Evolutionary conservation across 2,329 filamentous ascomycete species (phyloP).

Genomic region (Neocatenulostroma microsporum): DNA sequence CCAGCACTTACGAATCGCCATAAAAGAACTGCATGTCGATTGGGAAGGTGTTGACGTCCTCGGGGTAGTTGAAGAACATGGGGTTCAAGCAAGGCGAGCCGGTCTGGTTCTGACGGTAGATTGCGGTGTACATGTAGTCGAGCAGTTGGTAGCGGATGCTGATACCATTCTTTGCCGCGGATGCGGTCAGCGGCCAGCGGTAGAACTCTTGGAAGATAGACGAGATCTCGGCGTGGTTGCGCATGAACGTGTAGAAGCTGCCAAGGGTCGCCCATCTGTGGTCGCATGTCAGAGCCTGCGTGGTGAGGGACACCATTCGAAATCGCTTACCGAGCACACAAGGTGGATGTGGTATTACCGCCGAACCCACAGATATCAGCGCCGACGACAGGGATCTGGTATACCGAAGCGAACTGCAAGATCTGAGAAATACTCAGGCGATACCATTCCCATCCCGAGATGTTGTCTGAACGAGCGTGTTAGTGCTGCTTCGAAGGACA

Average conservation of each 20-base stretch:
- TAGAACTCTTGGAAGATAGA: slow-evolving; percentile 62
- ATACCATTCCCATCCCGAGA: slow-evolving; percentile 38
- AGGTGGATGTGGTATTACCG: slow-evolving; percentile 55
- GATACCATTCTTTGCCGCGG: slow-evolving; percentile 60
- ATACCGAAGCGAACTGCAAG: slow-evolving; percentile 40
- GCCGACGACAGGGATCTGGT: slow-evolving; percentile 39
- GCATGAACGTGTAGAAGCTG: slow-evolving; percentile 67
- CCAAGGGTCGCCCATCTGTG: slow-evolving; percentile 57
- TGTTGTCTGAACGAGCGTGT: slow-evolving; percentile 40
- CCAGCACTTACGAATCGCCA: slow-evolving; percentile 32
- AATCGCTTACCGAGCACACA: slow-evolving; percentile 57
- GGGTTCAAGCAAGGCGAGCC: slow-evolving; percentile 62
- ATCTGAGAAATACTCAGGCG: slow-evolving; percentile 34
- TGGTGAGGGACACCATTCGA: too few species aligned
- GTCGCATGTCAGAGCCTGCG: not conserved
- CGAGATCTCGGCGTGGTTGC: slow-evolving; percentile 57
- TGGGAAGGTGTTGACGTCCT: slow-evolving; percentile 45
- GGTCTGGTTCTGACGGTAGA: slow-evolving; percentile 51
- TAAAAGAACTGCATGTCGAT: slow-evolving; percentile 53
- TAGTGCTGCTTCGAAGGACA: slow-evolving; percentile 20
- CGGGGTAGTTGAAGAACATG: slow-evolving; percentile 62
- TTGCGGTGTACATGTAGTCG: slow-evolving; percentile 69
- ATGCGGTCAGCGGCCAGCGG: slow-evolving; percentile 54
- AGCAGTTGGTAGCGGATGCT: slow-evolving; percentile 63
- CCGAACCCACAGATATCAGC: slow-evolving; percentile 69